These are phyloP conservation scores for Alopecurus myosuroides DNA, from an alignment of 176 grass and related monocot genomes.

Conservation along the genomic window DNA sequence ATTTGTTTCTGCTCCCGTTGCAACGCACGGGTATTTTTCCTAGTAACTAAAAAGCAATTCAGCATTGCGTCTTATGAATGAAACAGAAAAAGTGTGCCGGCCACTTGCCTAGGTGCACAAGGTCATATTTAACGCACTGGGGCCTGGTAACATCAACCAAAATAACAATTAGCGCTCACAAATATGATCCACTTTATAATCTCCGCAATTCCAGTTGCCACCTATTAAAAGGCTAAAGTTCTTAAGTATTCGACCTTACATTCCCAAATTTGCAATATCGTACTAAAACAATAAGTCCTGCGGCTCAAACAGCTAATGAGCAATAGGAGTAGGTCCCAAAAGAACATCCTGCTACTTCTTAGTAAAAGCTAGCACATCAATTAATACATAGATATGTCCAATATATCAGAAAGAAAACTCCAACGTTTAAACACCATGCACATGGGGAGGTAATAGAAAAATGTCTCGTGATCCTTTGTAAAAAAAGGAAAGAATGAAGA, in stretches of 20 bases:
- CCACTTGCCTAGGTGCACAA: not conserved
- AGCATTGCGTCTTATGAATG: not conserved
- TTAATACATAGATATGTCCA: not conserved
- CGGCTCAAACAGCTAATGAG: not conserved
- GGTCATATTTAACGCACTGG: not conserved
- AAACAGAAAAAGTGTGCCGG: not conserved
- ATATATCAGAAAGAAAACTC: not conserved
- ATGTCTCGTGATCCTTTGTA: not conserved
- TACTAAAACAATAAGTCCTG: not conserved
- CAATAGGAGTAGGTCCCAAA: slow-evolving; percentile 5
- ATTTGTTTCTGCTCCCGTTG: too few species aligned
- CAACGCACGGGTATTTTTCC: too few species aligned
- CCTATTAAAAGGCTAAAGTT: not conserved
- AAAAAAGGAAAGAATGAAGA: not conserved
- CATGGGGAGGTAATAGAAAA: not conserved
- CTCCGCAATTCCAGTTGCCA: not conserved
- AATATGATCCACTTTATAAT: not conserved
- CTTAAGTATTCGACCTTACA: not conserved
- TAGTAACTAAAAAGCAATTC: slow-evolving; percentile 7
- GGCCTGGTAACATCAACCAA: not conserved
- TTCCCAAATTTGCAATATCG: not conserved
- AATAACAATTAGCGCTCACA: not conserved
- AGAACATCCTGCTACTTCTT: not conserved
- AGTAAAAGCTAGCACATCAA: slow-evolving; percentile 9
- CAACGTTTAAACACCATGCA: not conserved